These are phyloP conservation scores for Cryptococcus sp. DNA, from an alignment of 1,284 basidiomycete genomes.

Conservation along the genomic window DNA sequence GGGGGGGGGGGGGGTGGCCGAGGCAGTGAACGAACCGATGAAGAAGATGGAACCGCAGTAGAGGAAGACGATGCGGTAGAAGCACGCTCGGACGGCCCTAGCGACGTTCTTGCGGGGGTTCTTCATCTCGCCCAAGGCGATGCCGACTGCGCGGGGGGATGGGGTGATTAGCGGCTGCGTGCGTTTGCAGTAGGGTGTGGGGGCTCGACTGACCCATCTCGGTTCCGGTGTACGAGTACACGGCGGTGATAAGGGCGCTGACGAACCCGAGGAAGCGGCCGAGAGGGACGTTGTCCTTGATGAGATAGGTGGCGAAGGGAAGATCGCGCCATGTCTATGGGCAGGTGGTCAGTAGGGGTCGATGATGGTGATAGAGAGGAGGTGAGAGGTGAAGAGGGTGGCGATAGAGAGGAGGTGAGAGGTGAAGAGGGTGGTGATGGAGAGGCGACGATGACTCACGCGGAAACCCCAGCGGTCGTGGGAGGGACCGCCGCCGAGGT, in stretches of 20 bases:
- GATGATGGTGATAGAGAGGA: no score
- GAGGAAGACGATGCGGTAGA: conserved; percentile 18
- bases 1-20: no score
- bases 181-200: no score
- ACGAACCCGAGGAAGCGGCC: conserved; percentile 14
- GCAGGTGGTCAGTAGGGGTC: not conserved
- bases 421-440: no score
- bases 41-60: conserved; percentile 13
- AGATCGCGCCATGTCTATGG: conserved; percentile 12
- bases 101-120: conserved; percentile 7
- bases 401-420: no score
- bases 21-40: conserved; percentile 2
- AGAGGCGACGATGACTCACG: no score
- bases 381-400: no score
- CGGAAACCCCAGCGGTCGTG: conserved; percentile 51
- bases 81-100: conserved; percentile 11
- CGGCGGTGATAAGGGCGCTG: conserved; percentile 12
- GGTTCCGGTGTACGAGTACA: conserved; percentile 16
- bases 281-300: not conserved
- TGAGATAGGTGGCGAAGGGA: conserved; percentile 10
- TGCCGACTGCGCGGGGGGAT: conserved; percentile 4
- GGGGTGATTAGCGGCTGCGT: not conserved
- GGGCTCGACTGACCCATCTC: conserved; percentile 10
- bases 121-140: conserved; percentile 16
- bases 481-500: conserved; percentile 64